phyloP scores from a whole-genome alignment of 106 monocot species.

The Chionographis japonica region DNA sequence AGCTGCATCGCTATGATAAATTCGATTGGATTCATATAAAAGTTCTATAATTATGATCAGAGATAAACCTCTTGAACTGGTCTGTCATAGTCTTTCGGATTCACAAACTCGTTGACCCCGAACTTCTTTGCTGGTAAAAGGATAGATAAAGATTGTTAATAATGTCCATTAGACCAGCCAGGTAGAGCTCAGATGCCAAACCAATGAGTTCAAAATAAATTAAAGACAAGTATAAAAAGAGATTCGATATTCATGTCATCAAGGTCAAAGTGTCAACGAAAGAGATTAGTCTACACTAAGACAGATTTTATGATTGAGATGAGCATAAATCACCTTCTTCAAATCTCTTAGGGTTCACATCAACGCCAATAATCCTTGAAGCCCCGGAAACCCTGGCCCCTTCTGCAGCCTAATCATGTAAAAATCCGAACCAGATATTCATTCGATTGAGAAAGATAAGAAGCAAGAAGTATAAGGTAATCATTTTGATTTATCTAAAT shows the following conservation, averaged over 20 bases:
- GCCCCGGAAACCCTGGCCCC: constrained; percentile 65
- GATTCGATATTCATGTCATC: no score
- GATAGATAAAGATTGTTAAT: neutral
- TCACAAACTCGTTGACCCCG: constrained; percentile 66
- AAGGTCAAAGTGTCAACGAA: no score
- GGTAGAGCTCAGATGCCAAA: neutral
- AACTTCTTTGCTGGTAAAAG: constrained; percentile 63
- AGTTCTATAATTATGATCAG: neutral
- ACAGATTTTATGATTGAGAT: neutral
- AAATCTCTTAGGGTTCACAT: constrained; percentile 45
- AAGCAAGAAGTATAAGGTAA: neutral
- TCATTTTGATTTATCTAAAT: no score
- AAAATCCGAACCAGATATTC: neutral
- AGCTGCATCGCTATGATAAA: no score
- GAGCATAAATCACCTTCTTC: constrained; percentile 24
- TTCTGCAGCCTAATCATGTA: constrained; percentile 49
- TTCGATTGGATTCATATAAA: no score
- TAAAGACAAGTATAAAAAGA: no score
- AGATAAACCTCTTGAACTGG: constrained; percentile 78
- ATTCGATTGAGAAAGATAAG: neutral
- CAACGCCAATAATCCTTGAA: constrained; percentile 73
- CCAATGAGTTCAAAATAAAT: neutral
- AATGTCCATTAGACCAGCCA: neutral
- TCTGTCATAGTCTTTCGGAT: constrained; percentile 56
- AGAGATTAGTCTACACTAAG: neutral